Evolutionary conservation across 2,329 filamentous ascomycete genomes (phyloP).

Genomic region (Thermoascus crustaceus): DNA sequence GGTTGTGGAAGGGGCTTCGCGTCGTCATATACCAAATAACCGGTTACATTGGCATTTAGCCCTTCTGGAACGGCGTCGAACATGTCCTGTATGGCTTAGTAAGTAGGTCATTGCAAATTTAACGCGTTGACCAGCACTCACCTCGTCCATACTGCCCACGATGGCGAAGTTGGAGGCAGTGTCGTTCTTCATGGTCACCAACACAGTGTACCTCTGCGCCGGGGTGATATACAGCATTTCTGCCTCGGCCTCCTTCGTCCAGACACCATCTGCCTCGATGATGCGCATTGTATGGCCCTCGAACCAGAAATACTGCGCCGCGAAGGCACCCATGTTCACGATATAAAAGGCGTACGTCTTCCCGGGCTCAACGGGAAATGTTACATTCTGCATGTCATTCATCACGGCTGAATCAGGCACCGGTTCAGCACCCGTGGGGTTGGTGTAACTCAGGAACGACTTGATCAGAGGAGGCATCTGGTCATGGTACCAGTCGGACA

Average conservation of each 20-base stretch:
- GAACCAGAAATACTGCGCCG: slow-evolving; percentile 8
- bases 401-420: slow-evolving; percentile 60
- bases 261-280: slow-evolving; percentile 17
- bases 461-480: slow-evolving; percentile 41
- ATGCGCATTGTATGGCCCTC: slow-evolving; percentile 16
- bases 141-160: too few relatives aligned
- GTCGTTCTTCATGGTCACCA: slow-evolving; percentile 8
- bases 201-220: slow-evolving; percentile 7
- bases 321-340: neutral
- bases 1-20: slow-evolving; percentile 6
- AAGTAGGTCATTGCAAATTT: neutral
- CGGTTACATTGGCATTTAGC: slow-evolving; percentile 9
- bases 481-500: slow-evolving; percentile 63
- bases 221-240: slow-evolving; percentile 8
- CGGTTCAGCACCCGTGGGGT: slow-evolving; percentile 51
- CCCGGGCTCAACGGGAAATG: neutral
- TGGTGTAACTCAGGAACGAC: slow-evolving; percentile 41
- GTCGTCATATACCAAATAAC: slow-evolving; percentile 7
- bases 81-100: neutral
- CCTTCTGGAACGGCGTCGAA: slow-evolving; percentile 1
- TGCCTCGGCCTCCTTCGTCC: slow-evolving; percentile 12
- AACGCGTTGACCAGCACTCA: slow-evolving; percentile 8
- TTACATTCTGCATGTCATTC: slow-evolving; percentile 59
- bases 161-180: slow-evolving; percentile 6
- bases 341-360: neutral